These are phyloP conservation scores for Dunaliella primolecta DNA, from an alignment of 139 green algal genomes.

Conservation along the genomic window DNA sequence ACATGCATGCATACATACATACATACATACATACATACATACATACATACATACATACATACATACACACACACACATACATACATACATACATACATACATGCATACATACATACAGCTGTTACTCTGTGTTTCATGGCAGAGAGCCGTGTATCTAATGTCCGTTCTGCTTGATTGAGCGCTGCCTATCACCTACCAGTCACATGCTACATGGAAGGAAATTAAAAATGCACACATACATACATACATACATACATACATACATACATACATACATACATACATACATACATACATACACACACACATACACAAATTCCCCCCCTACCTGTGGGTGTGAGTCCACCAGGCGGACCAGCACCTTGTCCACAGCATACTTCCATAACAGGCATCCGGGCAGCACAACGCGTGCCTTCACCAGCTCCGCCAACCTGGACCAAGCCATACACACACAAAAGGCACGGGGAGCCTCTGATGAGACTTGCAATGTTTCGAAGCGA, in stretches of 20 bases:
- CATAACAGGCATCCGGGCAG: slow-evolving; percentile 41
- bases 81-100: background rate
- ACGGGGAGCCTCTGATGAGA: no score
- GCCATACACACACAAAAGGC: no score
- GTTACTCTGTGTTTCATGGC: no score
- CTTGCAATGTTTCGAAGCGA: no score
- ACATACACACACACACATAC: slow-evolving; percentile 9
- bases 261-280: background rate
- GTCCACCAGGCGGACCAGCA: slow-evolving; percentile 59
- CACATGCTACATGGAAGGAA: no score
- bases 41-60: background rate
- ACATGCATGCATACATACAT: no score
- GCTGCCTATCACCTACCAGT: no score
- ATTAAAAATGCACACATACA: no score
- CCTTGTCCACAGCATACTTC: slow-evolving; percentile 53
- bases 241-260: background rate
- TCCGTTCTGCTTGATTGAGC: no score
- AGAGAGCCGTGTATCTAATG: no score
- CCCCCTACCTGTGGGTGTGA: slow-evolving; percentile 53
- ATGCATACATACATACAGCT: background rate
- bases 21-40: background rate
- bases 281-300: background rate
- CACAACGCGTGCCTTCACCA: slow-evolving; percentile 36
- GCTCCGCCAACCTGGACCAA: slow-evolving; percentile 25
- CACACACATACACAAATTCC: slow-evolving; percentile 2